Evolutionary conservation across 805 yeast species (phyloP), one percentile per base, ranked within the genome.

Genomic region (Yarrowia sp.): DNA sequence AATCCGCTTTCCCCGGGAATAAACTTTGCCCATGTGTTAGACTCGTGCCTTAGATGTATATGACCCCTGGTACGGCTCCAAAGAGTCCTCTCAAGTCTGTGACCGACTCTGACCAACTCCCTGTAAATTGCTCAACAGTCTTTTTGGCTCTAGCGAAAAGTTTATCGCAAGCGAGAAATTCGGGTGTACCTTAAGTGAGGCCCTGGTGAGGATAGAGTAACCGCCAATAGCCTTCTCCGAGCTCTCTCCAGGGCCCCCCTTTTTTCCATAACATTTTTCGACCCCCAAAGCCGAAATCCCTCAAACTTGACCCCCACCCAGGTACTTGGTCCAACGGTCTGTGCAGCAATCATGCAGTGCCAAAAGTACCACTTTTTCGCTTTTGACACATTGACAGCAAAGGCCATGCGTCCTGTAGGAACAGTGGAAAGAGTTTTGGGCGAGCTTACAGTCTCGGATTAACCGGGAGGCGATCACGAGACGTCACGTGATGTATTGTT

Each of bases 21-120:
- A 32, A 32, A 32, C 35, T 33, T n/a, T 12, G 18, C 4, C 39
- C 18, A 18, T 6, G 9, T 6, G 7, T 27, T 27, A 44, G 25
- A 25, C 33, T 25, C 35, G 35, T 44, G 49, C 49, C 49, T 27
- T 25, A 27, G 33, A 25, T 25, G 49, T 25, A 6, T 7, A 3
- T 6, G 14, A n/a, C 47, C 47, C 47, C 47, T 42, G 49, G 49
- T 42, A 42, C 49, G 49, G 49, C 49, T 41, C 46, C n/a, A 41
- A 39, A n/a, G n/a, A n/a, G 42, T 6, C 10, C 16, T n/a, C 24
- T 24, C 7, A 36, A n/a, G 8, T n/a, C 19, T 24, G 31, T 41
- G 51, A 18, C 51, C 16, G n/a, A 18, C 24, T 18, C 51, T 44
- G 51, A 44, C 51, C 51, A 27, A 44, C 16, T 24, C 27, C 24